Conservation (phyloP, 108 stramenopile species). For the Nitzschia sp. region DNA sequence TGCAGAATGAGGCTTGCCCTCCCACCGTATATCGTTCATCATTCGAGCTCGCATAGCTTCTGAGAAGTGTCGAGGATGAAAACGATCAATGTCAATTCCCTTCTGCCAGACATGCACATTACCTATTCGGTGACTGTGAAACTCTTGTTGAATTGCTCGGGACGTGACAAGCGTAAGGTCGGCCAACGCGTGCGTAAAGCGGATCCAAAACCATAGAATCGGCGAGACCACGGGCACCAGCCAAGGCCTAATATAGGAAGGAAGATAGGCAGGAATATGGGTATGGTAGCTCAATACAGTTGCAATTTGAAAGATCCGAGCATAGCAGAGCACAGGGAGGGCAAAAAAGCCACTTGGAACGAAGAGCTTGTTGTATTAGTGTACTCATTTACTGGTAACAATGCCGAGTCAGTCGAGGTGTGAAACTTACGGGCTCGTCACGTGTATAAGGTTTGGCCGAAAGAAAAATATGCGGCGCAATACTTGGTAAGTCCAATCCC, state of each 20-base stretch:
- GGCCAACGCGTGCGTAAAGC: conserved; percentile 37
- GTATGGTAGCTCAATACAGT: conserved; percentile 64
- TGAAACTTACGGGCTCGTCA: background rate
- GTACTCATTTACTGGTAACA: no score
- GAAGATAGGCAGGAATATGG: conserved; percentile 67
- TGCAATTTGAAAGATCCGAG: conserved; percentile 31
- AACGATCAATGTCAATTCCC: conserved; percentile 77
- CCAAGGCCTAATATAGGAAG: conserved; percentile 38
- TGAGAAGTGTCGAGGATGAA: conserved; percentile 68
- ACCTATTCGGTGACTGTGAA: conserved; percentile 22
- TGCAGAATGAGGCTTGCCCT: background rate
- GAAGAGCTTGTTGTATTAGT: no score
- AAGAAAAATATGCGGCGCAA: background rate
- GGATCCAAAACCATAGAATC: conserved; percentile 34
- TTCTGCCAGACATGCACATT: conserved; percentile 80
- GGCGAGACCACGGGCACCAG: conserved; percentile 2
- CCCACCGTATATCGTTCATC: conserved; percentile 50
- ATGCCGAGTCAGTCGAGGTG: no score
- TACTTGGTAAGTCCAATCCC: background rate
- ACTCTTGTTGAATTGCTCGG: conserved; percentile 68
- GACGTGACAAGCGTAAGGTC: conserved; percentile 75
- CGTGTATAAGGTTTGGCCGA: background rate
- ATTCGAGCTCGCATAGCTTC: conserved; percentile 58
- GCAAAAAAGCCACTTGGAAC: conserved; percentile 44
- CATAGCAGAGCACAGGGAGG: conserved; percentile 39